phyloP scores from a whole-genome alignment of 1,284 basidiomycete genomes.

The Neonothopanus nambi region DNA sequence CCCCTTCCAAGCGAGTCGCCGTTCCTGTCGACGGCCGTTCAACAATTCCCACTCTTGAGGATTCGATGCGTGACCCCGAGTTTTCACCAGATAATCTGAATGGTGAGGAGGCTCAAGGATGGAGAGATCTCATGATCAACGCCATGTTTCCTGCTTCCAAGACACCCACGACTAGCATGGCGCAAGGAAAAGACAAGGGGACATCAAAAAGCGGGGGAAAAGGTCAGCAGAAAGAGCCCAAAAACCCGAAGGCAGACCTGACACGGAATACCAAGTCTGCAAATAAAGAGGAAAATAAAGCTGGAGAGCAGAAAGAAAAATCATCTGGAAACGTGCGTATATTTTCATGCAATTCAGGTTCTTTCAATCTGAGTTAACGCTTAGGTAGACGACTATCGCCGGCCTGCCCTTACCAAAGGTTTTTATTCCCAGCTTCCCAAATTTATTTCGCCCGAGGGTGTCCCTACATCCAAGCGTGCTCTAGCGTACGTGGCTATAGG shows the following conservation, averaged over 20 bases:
- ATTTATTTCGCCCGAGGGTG: conserved; percentile 23
- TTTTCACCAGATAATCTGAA: conserved; percentile 40
- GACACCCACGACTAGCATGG: conserved; percentile 11
- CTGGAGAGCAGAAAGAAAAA: conserved; percentile 12
- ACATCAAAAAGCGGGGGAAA: conserved; percentile 19
- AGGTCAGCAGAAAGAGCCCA: conserved; percentile 15
- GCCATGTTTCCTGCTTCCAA: conserved; percentile 58
- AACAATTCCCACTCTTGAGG: background rate
- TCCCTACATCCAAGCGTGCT: conserved; percentile 33
- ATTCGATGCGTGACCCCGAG: conserved; percentile 20
- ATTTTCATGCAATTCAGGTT: background rate
- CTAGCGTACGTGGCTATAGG: conserved; percentile 79
- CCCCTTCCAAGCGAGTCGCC: conserved; percentile 31
- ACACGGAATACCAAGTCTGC: too few relatives aligned
- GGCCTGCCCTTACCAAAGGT: conserved; percentile 31
- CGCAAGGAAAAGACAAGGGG: conserved; percentile 11
- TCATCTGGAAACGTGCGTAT: conserved; percentile 1
- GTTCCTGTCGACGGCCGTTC: background rate
- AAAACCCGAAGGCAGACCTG: background rate
- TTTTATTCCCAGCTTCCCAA: conserved; percentile 40
- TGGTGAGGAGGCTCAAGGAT: conserved; percentile 48
- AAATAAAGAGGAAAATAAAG: conserved; percentile 9
- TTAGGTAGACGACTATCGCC: conserved; percentile 28
- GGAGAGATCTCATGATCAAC: conserved; percentile 48
- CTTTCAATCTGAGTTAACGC: background rate